These are phyloP conservation scores for Calonectria montana DNA, from an alignment of 2,329 filamentous ascomycete species.

Conservation along the genomic window DNA sequence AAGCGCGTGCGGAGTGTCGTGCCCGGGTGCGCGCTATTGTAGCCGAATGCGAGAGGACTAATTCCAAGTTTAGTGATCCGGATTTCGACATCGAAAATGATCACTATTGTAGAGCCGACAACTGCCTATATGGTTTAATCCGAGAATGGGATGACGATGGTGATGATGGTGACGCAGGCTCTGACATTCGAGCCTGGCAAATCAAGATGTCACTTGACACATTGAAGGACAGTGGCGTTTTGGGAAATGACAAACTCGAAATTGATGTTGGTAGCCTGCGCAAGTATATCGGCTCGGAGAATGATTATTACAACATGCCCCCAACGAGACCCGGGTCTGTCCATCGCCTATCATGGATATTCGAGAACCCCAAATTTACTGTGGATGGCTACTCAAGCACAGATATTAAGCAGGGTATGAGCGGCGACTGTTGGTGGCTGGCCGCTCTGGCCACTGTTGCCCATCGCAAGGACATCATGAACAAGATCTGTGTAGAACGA, in stretches of 20 bases:
- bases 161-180: slow-evolving; percentile 21
- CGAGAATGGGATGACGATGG: slow-evolving; percentile 30
- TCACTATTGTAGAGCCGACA: slow-evolving; percentile 45
- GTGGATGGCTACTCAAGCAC: slow-evolving; percentile 54
- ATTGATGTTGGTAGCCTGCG: slow-evolving; percentile 27
- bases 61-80: slow-evolving; percentile 58
- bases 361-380: slow-evolving; percentile 54
- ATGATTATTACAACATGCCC: slow-evolving; percentile 4
- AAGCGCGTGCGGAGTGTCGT: slow-evolving; percentile 53
- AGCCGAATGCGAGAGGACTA: slow-evolving; percentile 56
- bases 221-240: slow-evolving; percentile 24
- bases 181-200: slow-evolving; percentile 8
- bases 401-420: slow-evolving; percentile 57
- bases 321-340: slow-evolving; percentile 49
- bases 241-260: slow-evolving; percentile 27
- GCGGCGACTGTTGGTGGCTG: slow-evolving; percentile 80
- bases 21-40: slow-evolving; percentile 54
- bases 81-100: slow-evolving; percentile 58
- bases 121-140: slow-evolving; percentile 52
- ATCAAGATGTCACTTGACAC: slow-evolving; percentile 29
- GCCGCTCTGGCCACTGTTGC: slow-evolving; percentile 76
- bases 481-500: slow-evolving; percentile 73
- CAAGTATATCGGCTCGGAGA: slow-evolving; percentile 23
- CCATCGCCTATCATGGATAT: slow-evolving; percentile 57
- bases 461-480: slow-evolving; percentile 72